Evolutionary conservation across 257 asterid species (phyloP), one percentile per base, ranked within the genome.

Genomic region (Petunia secreta): DNA sequence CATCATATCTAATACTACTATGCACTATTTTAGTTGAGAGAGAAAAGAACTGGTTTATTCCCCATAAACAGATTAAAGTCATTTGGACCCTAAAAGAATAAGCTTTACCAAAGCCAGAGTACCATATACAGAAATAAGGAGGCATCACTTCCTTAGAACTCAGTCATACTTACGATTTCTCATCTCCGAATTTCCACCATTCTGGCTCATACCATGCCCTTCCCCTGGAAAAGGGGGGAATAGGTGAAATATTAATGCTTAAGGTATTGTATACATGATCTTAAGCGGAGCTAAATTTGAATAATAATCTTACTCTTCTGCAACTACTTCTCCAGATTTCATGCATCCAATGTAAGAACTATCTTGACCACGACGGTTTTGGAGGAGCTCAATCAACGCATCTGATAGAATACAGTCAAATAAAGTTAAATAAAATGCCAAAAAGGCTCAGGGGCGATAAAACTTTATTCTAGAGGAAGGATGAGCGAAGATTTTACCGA

Each of bases 161-260:
- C 62, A 6, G 34, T 50, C 39, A 52, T 36, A 87, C 94, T 92
- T 90, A 94, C 98, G 95, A 80, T 89, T 94, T 94, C 88, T 85
- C 95, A 84, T 93, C 98, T 78, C 98, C 98, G 80, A 94, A 94
- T 88, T 94, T 94, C 98, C 98, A 94, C 98, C 98, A 94, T 77
- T 93, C 98, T 36, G 98, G 98, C 82, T 94, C 98, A 58, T 91
- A 94, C 98, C 98, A 93, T 78, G 84, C 82, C 85, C 60, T 93
- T 74, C 98, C 98, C 90, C 98, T 94, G 98, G 84, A 83, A 87
- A 52, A 63, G 37, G 67, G 82, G 74, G 37, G 25, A 58, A 79
- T 52, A 9, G 40, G 44, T 6, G 55, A 80, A 63, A 43, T 25
- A 40, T 69, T 58, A 14, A 40, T 58, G 67, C 71, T 36, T 44